phyloP scores from a whole-genome alignment of 495 filamentous ascomycete species.

The Penicillium atrosanguineum region DNA sequence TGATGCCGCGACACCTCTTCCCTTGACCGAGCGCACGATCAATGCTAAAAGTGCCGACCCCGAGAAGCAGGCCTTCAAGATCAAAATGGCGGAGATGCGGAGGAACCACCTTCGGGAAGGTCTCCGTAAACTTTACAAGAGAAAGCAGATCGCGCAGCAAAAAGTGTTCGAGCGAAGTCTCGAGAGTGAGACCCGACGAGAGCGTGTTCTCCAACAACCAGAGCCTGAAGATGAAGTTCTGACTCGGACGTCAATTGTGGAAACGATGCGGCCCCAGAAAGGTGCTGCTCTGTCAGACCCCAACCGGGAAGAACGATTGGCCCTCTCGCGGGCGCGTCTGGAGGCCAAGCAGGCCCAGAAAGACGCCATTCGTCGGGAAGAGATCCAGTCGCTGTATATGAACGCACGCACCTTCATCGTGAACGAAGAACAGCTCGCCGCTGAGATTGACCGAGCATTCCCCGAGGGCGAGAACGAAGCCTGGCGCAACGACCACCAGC shows the following conservation, averaged over 20 bases:
- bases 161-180: constrained; percentile 32
- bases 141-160: constrained; percentile 49
- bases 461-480: constrained; percentile 47
- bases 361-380: constrained; percentile 38
- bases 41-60: constrained; percentile 36
- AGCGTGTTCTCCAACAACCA: constrained; percentile 45
- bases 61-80: constrained; percentile 61
- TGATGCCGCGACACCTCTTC: constrained; percentile 38
- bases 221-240: constrained; percentile 60
- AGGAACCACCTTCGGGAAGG: constrained; percentile 64
- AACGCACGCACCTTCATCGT: constrained; percentile 63
- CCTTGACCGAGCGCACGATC: constrained; percentile 27
- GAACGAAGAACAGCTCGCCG: constrained; percentile 59
- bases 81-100: constrained; percentile 56
- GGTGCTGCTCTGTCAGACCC: constrained; percentile 43
- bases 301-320: constrained; percentile 44
- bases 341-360: constrained; percentile 37
- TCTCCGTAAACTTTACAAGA: constrained; percentile 52
- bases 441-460: constrained; percentile 61
- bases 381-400: constrained; percentile 62
- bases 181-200: constrained; percentile 39
- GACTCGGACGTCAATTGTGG: constrained; percentile 51
- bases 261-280: constrained; percentile 40
- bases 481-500: constrained; percentile 43
- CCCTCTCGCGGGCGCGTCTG: constrained; percentile 39